A percentile compares a stretch with the other conserved stretches of the same genome.
phyloP scores from a whole-genome alignment of 495 filamentous ascomycete genomes.

The Penicillium goetzii region DNA sequence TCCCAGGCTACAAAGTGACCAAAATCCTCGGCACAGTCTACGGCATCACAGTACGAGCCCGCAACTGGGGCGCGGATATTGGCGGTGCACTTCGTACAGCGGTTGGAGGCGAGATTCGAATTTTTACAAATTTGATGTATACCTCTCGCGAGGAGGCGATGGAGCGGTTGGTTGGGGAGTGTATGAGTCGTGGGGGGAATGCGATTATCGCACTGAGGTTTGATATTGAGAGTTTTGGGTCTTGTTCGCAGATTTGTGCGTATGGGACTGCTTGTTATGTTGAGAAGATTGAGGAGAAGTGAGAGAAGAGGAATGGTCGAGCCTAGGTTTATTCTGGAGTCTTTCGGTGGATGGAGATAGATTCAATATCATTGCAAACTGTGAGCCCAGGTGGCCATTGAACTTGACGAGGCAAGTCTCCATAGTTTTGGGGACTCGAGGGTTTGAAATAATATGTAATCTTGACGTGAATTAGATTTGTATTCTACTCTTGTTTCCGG shows the following conservation, averaged over 20 bases:
- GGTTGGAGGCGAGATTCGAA: slow-evolving; percentile 59
- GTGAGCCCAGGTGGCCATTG: too few species aligned
- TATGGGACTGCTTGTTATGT: slow-evolving; percentile 62
- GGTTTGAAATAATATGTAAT: too few species aligned
- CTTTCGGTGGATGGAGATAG: too few species aligned
- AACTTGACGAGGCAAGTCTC: too few species aligned
- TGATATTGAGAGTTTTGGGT: slow-evolving; percentile 42
- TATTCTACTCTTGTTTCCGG: too few species aligned
- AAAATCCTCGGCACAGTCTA: slow-evolving; percentile 62
- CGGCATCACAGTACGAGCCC: slow-evolving; percentile 60
- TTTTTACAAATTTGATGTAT: slow-evolving; percentile 61
- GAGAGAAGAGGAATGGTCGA: not conserved
- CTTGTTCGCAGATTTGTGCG: slow-evolving; percentile 61
- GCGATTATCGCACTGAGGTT: slow-evolving; percentile 62
- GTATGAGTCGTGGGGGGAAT: slow-evolving; percentile 60
- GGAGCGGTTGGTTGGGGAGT: slow-evolving; percentile 57
- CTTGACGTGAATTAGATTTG: too few species aligned
- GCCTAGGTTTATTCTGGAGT: not conserved
- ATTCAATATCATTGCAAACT: too few species aligned
- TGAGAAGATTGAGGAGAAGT: slow-evolving; percentile 46
- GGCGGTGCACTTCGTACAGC: slow-evolving; percentile 53
- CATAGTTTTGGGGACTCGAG: too few species aligned
- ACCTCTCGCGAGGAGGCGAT: slow-evolving; percentile 58
- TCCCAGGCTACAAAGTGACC: slow-evolving; percentile 61
- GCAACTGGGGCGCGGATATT: slow-evolving; percentile 54